Conservation (phyloP, 768 basidiomycete species). For the Auricularia sp. region DNA sequence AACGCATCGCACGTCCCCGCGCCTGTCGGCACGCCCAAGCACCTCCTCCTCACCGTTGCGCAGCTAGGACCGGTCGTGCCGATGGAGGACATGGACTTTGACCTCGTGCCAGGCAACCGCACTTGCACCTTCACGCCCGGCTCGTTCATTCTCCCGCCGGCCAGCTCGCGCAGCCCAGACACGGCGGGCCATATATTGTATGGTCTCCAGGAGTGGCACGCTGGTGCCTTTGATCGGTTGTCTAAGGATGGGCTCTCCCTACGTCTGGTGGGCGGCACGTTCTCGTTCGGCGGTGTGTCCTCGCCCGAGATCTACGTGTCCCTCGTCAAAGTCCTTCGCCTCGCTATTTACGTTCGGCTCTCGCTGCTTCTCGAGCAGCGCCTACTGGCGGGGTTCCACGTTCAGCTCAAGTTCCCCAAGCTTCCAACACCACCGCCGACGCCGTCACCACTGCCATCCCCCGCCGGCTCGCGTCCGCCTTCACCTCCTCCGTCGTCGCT, state of each 20-base stretch:
- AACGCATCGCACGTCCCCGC: slow-evolving; percentile 21
- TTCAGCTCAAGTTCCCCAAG: slow-evolving; percentile 35
- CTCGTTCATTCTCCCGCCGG: slow-evolving; percentile 30
- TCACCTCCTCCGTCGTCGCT: not conserved
- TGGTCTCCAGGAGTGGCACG: slow-evolving; percentile 43
- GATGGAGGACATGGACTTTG: slow-evolving; percentile 32
- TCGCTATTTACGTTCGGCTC: slow-evolving; percentile 45
- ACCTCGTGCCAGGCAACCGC: slow-evolving; percentile 27
- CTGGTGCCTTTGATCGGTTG: slow-evolving; percentile 23
- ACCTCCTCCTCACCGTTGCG: slow-evolving; percentile 44
- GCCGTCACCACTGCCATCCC: slow-evolving; percentile 3
- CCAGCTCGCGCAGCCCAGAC: slow-evolving; percentile 18
- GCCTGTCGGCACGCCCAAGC: slow-evolving; percentile 23
- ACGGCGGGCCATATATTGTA: slow-evolving; percentile 30
- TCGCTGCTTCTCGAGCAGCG: slow-evolving; percentile 55
- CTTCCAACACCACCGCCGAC: not conserved
- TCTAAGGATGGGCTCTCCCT: slow-evolving; percentile 15
- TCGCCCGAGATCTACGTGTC: slow-evolving; percentile 33
- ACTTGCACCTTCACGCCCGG: slow-evolving; percentile 38
- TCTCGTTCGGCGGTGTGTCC: slow-evolving; percentile 39
- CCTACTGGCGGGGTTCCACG: slow-evolving; percentile 39
- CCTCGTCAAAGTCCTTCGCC: slow-evolving; percentile 39
- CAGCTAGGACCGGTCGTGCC: slow-evolving; percentile 22
- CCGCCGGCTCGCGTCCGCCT: slow-evolving; percentile 1
- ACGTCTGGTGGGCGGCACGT: slow-evolving; percentile 52